Conservation (phyloP, 2,329 filamentous ascomycete species). For the Fusarium nelsonii region DNA sequence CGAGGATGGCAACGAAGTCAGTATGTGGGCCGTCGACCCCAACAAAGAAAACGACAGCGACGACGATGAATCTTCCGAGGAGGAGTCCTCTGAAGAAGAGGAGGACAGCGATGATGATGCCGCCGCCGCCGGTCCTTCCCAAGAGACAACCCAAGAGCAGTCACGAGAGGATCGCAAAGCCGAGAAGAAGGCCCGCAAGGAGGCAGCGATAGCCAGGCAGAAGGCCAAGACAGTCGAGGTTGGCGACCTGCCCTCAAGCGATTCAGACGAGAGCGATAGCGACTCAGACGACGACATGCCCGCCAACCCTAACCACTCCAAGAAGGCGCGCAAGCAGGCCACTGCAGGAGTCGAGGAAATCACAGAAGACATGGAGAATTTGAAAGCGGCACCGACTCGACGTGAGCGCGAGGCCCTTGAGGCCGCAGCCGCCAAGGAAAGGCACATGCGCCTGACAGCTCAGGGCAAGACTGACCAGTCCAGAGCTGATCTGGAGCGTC, state of each 20-base stretch:
- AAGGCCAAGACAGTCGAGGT: conserved; percentile 79
- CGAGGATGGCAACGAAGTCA: conserved; percentile 86
- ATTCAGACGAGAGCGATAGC: conserved; percentile 72
- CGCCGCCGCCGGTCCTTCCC: conserved; percentile 57
- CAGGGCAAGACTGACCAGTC: conserved; percentile 98
- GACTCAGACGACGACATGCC: conserved; percentile 75
- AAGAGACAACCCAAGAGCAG: conserved; percentile 58
- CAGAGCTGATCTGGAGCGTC: conserved; percentile 85
- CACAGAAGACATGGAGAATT: conserved; percentile 67
- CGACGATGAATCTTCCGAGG: conserved; percentile 65
- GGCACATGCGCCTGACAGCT: conserved; percentile 90
- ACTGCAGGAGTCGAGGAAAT: conserved; percentile 61
- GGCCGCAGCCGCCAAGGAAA: conserved; percentile 88
- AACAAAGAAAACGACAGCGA: conserved; percentile 63
- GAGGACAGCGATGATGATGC: conserved; percentile 65
- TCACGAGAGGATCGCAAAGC: conserved; percentile 90
- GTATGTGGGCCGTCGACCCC: conserved; percentile 82
- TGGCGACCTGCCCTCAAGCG: conserved; percentile 85
- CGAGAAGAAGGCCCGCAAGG: conserved; percentile 89
- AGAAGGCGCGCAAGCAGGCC: conserved; percentile 73
- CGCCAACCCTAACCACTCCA: conserved; percentile 92
- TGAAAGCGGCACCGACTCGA: conserved; percentile 61
- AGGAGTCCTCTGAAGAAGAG: conserved; percentile 65
- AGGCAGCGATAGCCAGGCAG: conserved; percentile 84
- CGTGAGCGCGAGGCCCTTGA: conserved; percentile 80